A percentile compares a stretch with the other conserved stretches of the same genome.
Conservation (phyloP, 352 stramenopile species). For the Phytopythium ostracodes region DNA sequence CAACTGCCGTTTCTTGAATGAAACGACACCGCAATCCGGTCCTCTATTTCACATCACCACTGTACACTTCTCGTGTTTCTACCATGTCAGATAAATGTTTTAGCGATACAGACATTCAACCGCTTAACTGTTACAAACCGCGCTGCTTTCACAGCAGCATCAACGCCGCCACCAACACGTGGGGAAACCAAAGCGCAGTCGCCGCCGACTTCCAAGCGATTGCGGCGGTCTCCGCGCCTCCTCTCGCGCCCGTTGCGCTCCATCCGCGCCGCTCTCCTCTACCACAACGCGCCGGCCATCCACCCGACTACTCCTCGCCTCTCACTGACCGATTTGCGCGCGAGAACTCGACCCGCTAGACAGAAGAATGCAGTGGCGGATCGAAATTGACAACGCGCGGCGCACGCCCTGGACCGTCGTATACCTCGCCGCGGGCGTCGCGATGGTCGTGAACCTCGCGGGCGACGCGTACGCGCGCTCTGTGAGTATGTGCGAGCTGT, state of each 20-base stretch:
- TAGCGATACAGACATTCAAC: background rate
- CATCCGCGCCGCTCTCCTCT: background rate
- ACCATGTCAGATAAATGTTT: background rate
- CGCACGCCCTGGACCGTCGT: conserved; percentile 35
- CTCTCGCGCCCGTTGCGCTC: background rate
- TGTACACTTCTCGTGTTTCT: background rate
- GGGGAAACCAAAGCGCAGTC: conserved; percentile 1
- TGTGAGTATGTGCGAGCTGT: conserved; percentile 44
- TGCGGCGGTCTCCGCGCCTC: background rate
- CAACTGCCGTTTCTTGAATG: background rate
- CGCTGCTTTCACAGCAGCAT: background rate
- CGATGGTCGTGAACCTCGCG: conserved; percentile 40
- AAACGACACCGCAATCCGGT: background rate
- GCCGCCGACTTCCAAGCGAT: background rate
- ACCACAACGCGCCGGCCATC: background rate
- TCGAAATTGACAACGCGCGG: conserved; percentile 14
- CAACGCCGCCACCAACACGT: background rate
- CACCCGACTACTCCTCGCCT: background rate
- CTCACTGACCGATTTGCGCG: background rate
- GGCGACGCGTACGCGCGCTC: conserved; percentile 43
- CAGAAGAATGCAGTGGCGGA: conserved; percentile 7
- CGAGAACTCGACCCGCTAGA: background rate
- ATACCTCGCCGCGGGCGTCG: conserved; percentile 34
- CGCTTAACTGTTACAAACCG: background rate
- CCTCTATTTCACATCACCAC: background rate